These are phyloP conservation scores for Exobasidium rhododendri DNA, from an alignment of 1,284 basidiomycete genomes.

Conservation along the genomic window DNA sequence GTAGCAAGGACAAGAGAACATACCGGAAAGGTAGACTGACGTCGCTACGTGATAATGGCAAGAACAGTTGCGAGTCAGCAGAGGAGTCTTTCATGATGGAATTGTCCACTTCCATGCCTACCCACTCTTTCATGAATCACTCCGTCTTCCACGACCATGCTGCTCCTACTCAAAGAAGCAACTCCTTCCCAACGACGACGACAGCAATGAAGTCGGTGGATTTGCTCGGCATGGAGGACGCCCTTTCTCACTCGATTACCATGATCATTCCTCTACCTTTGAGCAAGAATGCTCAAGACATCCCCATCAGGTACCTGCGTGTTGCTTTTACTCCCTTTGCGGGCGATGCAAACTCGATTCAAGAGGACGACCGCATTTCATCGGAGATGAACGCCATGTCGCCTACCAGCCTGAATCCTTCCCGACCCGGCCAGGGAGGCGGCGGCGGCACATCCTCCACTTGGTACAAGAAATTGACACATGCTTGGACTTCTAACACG, in stretches of 20 bases:
- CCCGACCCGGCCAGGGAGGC: neutral
- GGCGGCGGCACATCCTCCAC: neutral
- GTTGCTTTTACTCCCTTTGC: slow-evolving; percentile 12
- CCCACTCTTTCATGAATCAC: neutral
- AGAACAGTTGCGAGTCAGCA: neutral
- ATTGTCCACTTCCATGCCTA: neutral
- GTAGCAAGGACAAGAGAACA: neutral
- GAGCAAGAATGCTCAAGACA: neutral
- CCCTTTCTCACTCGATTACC: slow-evolving; percentile 30
- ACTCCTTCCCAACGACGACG: neutral
- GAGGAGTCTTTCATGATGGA: neutral
- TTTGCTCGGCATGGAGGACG: slow-evolving; percentile 31
- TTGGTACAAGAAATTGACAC: slow-evolving; percentile 12
- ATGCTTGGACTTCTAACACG: slow-evolving; percentile 5
- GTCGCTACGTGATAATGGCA: neutral
- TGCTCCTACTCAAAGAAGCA: neutral
- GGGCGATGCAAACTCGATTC: neutral
- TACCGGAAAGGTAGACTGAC: neutral
- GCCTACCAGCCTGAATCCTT: neutral
- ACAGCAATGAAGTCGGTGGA: neutral
- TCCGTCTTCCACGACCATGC: neutral
- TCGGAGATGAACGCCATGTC: neutral
- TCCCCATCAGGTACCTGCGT: slow-evolving; percentile 8
- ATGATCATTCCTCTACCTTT: slow-evolving; percentile 45
- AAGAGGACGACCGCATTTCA: neutral